Evolutionary conservation across 495 filamentous ascomycete genomes (phyloP), one percentile per base, ranked within the genome.

Genomic region (Trichocladium uniseriatum): DNA sequence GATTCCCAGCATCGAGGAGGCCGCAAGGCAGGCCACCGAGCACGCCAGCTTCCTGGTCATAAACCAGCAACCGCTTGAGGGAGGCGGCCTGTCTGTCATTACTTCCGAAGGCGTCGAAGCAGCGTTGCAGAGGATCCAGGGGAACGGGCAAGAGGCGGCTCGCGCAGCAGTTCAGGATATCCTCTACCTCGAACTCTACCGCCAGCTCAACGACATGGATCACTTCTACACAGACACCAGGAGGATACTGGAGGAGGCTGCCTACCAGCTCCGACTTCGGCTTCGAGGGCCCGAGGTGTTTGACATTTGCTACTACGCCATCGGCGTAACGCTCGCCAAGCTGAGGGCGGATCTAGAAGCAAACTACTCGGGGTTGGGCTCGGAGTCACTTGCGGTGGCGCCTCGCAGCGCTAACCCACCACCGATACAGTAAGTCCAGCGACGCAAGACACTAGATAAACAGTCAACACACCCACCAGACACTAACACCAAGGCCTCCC

Each of bases 181-280:
- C 9, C 45, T 60, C 10, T 31, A 16, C 16, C 28, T 29, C 20
- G 20, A 46, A 16, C 57, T 51, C 10, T 2, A 36, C 20, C 44
- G 10, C 8, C 34, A 36, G 14, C 38, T 42, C 37, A 20, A 24
- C 19, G n/a, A 28, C 32, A 21, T 29, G 14, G 32, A 41, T 11
- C 19, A n/a, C 11, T 19, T 10, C 7, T 24, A 35, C 24, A 14
- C 27, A 15, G 29, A 39, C 11, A 28, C 38, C 11, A 38, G 11
- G 21, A 40, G 19, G 7, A 20, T 55, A 3, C 46, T 61, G 19
- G 15, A 45, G 5, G 49, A 61, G 20, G 55, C 58, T 0, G 58
- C 55, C n/a, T 58, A 42, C 20, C 58, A 61, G 18, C 55, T 59
- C 6, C 56, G 47, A 7, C 27, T 27, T 3, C 45, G 45, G 11